Conservation (phyloP, 805 yeast genomes). For the Lipomyces spencermartinsiae region DNA sequence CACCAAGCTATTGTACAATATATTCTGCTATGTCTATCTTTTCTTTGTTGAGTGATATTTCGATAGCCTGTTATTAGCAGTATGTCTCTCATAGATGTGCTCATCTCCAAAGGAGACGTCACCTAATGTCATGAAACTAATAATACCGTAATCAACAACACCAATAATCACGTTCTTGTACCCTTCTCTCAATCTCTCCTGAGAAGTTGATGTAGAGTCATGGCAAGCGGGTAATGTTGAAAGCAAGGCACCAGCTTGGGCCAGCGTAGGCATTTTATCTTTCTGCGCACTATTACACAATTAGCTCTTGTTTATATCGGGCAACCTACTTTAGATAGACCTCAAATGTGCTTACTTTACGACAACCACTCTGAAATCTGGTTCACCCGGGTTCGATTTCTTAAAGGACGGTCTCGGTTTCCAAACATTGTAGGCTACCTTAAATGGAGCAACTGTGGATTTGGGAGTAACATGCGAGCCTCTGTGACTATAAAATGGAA, state of each 20-base stretch:
- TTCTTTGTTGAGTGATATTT: conserved; percentile 3
- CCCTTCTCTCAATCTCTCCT: conserved; percentile 58
- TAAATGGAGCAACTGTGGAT: conserved; percentile 39
- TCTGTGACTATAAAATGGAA: conserved; percentile 38
- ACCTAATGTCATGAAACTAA: conserved; percentile 60
- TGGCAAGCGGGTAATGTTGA: conserved; percentile 39
- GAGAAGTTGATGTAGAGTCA: conserved; percentile 17
- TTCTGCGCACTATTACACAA: conserved; percentile 41
- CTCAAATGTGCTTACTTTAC: conserved; percentile 48
- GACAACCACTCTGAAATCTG: conserved; percentile 76
- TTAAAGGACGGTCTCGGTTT: conserved; percentile 74
- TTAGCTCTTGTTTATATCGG: neutral
- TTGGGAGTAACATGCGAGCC: neutral
- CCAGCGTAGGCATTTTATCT: conserved; percentile 46
- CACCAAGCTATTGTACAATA: neutral
- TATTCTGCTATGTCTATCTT: neutral
- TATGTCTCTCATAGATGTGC: conserved; percentile 13
- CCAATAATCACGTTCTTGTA: conserved; percentile 65
- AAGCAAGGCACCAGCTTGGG: conserved; percentile 46
- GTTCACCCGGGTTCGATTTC: conserved; percentile 67
- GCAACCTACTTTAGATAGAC: neutral
- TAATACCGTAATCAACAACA: conserved; percentile 73
- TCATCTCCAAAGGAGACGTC: conserved; percentile 45
- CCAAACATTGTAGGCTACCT: conserved; percentile 74
- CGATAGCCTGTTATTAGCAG: conserved; percentile 6